phyloP scores from a whole-genome alignment of 2,329 filamentous ascomycete genomes.

The Stachybotrys chlorohalonatus region DNA sequence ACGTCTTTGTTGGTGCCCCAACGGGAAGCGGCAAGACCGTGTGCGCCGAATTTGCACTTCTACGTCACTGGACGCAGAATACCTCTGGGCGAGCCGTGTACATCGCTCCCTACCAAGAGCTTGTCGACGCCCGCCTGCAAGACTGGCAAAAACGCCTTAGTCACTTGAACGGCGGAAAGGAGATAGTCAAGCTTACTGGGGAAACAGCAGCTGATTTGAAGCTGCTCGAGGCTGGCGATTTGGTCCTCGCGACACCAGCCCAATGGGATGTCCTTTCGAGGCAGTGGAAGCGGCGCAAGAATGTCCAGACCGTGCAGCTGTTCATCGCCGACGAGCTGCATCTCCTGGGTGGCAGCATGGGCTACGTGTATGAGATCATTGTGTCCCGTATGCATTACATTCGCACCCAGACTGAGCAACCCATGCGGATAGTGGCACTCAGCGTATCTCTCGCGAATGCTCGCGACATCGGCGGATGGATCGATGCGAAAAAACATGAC shows the following conservation, averaged over 20 bases:
- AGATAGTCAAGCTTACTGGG: constrained; percentile 85
- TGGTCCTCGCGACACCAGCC: constrained; percentile 82
- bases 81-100: constrained; percentile 72
- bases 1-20: constrained; percentile 86
- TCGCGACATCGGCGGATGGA: constrained; percentile 92
- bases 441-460: constrained; percentile 91
- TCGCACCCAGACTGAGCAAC: constrained; percentile 74
- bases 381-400: constrained; percentile 99
- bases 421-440: constrained; percentile 79
- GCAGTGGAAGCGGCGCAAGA: constrained; percentile 95
- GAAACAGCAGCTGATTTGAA: constrained; percentile 88
- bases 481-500: constrained; percentile 94
- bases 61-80: constrained; percentile 68
- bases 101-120: constrained; percentile 87
- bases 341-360: constrained; percentile 76
- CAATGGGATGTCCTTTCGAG: constrained; percentile 96
- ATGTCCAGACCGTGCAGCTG: constrained; percentile 79
- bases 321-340: constrained; percentile 96
- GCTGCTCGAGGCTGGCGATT: constrained; percentile 75
- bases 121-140: constrained; percentile 71
- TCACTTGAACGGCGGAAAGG: constrained; percentile 70
- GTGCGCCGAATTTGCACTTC: constrained; percentile 86
- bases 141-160: constrained; percentile 79
- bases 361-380: constrained; percentile 90
- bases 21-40: constrained; percentile 95